These are phyloP conservation scores for Verruconis gallopava DNA, from an alignment of 2,329 filamentous ascomycete genomes.

Conservation along the genomic window DNA sequence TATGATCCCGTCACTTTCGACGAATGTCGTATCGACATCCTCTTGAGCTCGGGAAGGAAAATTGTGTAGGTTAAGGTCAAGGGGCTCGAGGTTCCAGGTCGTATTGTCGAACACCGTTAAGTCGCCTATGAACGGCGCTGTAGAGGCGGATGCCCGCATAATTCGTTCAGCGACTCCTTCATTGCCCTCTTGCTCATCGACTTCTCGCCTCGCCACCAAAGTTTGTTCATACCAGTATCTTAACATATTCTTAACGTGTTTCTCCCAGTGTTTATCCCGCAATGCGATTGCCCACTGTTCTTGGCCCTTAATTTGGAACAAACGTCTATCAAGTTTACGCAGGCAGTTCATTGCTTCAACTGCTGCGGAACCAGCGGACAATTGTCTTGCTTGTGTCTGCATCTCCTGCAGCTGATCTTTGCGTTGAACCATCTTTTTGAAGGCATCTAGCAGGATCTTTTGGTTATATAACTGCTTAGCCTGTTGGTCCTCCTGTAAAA, in stretches of 20 bases:
- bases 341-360: constrained; percentile 22
- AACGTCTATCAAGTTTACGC: constrained; percentile 43
- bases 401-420: constrained; percentile 1
- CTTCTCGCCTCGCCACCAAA: constrained; percentile 15
- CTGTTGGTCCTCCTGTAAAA: not conserved
- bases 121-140: not conserved
- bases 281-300: constrained; percentile 41
- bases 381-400: not conserved
- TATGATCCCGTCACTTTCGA: not conserved
- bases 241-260: constrained; percentile 42
- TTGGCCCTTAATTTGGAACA: constrained; percentile 41
- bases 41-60: constrained; percentile 5
- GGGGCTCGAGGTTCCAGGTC: constrained; percentile 15
- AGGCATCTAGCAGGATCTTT: not conserved
- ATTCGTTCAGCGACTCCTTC: not conserved
- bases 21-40: constrained; percentile 16
- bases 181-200: constrained; percentile 1
- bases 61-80: constrained; percentile 12
- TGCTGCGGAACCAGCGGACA: constrained; percentile 1
- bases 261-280: constrained; percentile 38
- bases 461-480: not conserved
- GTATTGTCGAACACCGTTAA: constrained; percentile 3
- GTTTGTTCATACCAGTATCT: constrained; percentile 41
- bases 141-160: not conserved
- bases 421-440: not conserved